These are phyloP conservation scores for Entophlyctis helioformis DNA, from an alignment of 192 early-diverging fungal genomes.

Conservation along the genomic window DNA sequence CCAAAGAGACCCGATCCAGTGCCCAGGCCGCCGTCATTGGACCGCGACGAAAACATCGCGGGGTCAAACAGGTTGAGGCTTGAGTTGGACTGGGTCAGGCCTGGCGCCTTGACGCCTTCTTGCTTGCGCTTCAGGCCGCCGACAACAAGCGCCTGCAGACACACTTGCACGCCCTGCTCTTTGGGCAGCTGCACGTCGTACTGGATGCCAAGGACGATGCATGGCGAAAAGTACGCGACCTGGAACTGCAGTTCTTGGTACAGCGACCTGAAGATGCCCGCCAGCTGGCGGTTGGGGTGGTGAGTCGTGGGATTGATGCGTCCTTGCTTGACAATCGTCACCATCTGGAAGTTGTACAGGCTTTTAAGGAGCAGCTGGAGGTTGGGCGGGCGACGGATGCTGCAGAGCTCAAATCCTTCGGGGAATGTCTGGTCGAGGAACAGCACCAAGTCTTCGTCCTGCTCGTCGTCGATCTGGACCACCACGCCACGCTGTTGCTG, in stretches of 20 bases:
- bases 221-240: slow-evolving; percentile 48
- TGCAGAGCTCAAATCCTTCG: slow-evolving; percentile 52
- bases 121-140: slow-evolving; percentile 32
- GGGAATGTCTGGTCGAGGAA: slow-evolving; percentile 38
- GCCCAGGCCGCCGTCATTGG: too few relatives aligned
- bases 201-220: slow-evolving; percentile 50
- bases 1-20: too few relatives aligned
- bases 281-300: slow-evolving; percentile 64
- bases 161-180: slow-evolving; percentile 50
- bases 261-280: slow-evolving; percentile 47
- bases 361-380: slow-evolving; percentile 9
- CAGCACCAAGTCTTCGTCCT: slow-evolving; percentile 57
- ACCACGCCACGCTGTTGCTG: slow-evolving; percentile 31
- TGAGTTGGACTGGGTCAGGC: too few relatives aligned
- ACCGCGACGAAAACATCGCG: too few relatives aligned
- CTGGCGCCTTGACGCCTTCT: too few relatives aligned
- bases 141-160: slow-evolving; percentile 45
- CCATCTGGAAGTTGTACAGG: slow-evolving; percentile 25
- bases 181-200: slow-evolving; percentile 51
- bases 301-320: slow-evolving; percentile 40
- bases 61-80: too few relatives aligned
- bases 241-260: slow-evolving; percentile 56
- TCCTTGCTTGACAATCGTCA: slow-evolving; percentile 51
- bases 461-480: slow-evolving; percentile 71
- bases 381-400: slow-evolving; percentile 16